These are phyloP conservation scores for Neurospora tetraspora DNA, from an alignment of 495 filamentous ascomycete species.

Conservation along the genomic window DNA sequence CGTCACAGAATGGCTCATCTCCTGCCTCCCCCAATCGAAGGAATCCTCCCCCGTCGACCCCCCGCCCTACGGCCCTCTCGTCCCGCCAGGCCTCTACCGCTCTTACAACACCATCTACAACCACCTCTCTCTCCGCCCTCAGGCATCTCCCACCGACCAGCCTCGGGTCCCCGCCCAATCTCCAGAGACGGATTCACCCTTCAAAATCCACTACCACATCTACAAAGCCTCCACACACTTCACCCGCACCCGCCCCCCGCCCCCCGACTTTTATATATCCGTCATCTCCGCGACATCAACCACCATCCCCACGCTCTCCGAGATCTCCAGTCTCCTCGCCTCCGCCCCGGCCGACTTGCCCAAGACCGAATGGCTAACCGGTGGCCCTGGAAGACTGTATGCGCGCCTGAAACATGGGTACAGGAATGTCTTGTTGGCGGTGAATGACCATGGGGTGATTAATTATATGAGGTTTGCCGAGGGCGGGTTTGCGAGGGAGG, in stretches of 20 bases:
- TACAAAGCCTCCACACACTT: slow-evolving; percentile 62
- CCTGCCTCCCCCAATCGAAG: slow-evolving; percentile 17
- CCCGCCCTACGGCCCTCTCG: slow-evolving; percentile 51
- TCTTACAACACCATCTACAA: slow-evolving; percentile 70
- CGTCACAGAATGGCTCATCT: slow-evolving; percentile 36
- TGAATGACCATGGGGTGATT: slow-evolving; percentile 82
- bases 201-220: slow-evolving; percentile 62
- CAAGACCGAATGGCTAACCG: slow-evolving; percentile 28
- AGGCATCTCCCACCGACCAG: slow-evolving; percentile 43
- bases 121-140: slow-evolving; percentile 66
- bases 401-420: slow-evolving; percentile 73
- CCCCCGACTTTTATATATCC: slow-evolving; percentile 59
- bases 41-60: not conserved
- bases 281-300: slow-evolving; percentile 56
- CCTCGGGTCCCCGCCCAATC: slow-evolving; percentile 2
- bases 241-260: slow-evolving; percentile 61
- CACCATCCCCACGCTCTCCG: slow-evolving; percentile 55
- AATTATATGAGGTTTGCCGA: slow-evolving; percentile 78
- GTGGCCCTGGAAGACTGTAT: slow-evolving; percentile 40
- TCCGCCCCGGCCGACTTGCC: slow-evolving; percentile 57
- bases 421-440: slow-evolving; percentile 72
- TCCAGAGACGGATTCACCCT: slow-evolving; percentile 37
- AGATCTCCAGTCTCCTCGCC: slow-evolving; percentile 60
- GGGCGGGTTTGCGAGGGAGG: slow-evolving; percentile 68
- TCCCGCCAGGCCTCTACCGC: slow-evolving; percentile 68